Base-by-base conservation (phyloP, 352 stramenopile species). In the Phytophthora citrophthora region DNA sequence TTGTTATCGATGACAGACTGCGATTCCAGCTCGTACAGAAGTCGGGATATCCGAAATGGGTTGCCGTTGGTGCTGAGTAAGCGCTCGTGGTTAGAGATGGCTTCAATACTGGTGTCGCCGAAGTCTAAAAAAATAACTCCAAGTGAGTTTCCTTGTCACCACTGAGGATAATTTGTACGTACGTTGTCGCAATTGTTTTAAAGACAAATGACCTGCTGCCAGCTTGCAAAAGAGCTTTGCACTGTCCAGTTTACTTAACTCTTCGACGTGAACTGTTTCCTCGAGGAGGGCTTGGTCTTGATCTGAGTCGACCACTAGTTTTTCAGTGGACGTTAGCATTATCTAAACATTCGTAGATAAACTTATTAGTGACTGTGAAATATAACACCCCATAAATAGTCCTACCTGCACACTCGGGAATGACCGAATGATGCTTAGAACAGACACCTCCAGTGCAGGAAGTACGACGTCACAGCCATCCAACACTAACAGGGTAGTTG, bases 401-500 rank as follows among this genome's bases (percentile, higher is more conserved):
- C 15, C 50, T 65, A 89, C 77, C 68, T 91, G 82, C 3, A 86
- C 70, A 36, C 50, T 52, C 7, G 75, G 64, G 32, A 80, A 83
- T 18, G 53, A 55, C 23, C 62, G 68, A 23, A 78, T 44, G 2
- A 83, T 79, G 15, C 72, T 67, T 13, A 77, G 55, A 24, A 89
- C 59, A 41, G 70, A 88, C 38, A 87, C 52, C 15, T 75, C 70
- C 18, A 90, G 68, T 55, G 72, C 64, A 36, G 66, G 47, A 11
- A 72, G 49, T 2, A 90, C 56, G 1, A 71, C 47, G 45, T 93
- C 83, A 29, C 83, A 93, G n/a, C 74, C 81, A 39, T 93, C 83
- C 15, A 93, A 59, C 41, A 90, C 55, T 11, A 90, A 26, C 24
- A 90, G 48, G n/a, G 68, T 51, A 8, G 63, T 63, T 10, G 55